Conservation (phyloP, 2,329 filamentous ascomycete genomes). For the Ophiocordyceps camponoti-leonardi region DNA sequence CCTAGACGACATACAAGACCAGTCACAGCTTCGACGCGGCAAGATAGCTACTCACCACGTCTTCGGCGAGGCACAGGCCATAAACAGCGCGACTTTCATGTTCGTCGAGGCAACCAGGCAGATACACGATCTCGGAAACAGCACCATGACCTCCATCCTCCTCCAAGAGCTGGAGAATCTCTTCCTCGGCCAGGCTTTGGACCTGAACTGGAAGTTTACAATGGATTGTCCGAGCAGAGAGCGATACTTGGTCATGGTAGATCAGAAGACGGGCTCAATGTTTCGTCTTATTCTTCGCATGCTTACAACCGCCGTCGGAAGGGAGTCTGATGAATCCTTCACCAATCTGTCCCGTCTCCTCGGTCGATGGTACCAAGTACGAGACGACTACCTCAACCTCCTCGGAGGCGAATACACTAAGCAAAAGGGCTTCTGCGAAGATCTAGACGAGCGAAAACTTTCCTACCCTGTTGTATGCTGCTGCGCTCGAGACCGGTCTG, state of each 20-base stretch:
- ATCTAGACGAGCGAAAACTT: background rate
- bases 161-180: background rate
- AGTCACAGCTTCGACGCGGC: background rate
- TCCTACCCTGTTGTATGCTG: background rate
- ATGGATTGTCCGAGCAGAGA: background rate
- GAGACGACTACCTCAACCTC: background rate
- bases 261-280: background rate
- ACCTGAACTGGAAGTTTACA: background rate
- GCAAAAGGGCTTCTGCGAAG: background rate
- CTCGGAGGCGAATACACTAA: background rate
- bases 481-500: background rate
- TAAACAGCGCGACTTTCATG: background rate
- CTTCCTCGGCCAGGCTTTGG: background rate
- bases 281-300: background rate
- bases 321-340: background rate
- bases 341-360: background rate
- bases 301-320: background rate
- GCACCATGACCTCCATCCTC: background rate
- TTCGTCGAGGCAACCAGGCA: background rate
- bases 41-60: background rate
- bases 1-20: background rate
- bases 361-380: background rate
- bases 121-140: background rate
- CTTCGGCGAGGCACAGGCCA: background rate
- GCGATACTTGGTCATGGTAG: background rate